Percentiles rank a stretch among this genome's conserved stretches.
Conservation (phyloP, 2,329 filamentous ascomycete species). For the Penicillium janthinellum region DNA sequence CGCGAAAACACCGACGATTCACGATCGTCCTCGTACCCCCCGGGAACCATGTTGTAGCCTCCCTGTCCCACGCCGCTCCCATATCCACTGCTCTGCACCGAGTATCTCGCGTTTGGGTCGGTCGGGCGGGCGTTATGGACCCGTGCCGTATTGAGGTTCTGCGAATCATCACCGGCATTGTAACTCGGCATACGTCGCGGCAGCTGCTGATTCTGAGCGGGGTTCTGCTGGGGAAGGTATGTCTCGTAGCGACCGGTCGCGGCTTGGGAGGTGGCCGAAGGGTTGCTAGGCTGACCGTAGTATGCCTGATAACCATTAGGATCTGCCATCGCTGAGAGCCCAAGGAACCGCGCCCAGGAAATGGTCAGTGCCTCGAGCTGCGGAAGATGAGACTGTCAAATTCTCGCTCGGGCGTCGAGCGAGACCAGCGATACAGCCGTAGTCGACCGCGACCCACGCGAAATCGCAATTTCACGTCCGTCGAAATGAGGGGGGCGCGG, state of each 20-base stretch:
- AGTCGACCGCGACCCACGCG: not conserved
- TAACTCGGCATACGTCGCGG: constrained; percentile 68
- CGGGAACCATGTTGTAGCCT: constrained; percentile 26
- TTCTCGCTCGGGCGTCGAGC: not conserved
- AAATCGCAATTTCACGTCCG: constrained; percentile 4
- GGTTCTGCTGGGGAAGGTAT: constrained; percentile 43
- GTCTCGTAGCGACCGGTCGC: constrained; percentile 42
- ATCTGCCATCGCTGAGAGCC: constrained; percentile 53
- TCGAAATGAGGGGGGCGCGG: constrained; percentile 13
- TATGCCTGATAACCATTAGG: constrained; percentile 55
- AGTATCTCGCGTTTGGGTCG: constrained; percentile 38
- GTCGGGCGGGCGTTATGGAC: constrained; percentile 35
- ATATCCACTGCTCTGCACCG: constrained; percentile 38
- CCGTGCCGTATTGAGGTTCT: constrained; percentile 48
- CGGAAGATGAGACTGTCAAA: not conserved
- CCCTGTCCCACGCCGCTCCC: constrained; percentile 41
- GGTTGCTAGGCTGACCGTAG: constrained; percentile 41
- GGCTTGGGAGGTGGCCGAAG: constrained; percentile 32
- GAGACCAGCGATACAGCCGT: not conserved
- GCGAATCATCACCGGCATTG: constrained; percentile 72
- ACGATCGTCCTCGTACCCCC: constrained; percentile 33
- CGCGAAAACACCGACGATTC: constrained; percentile 39
- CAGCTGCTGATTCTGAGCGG: constrained; percentile 44
- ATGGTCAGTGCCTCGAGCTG: not conserved
- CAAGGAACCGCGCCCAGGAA: not conserved